phyloP scores from a whole-genome alignment of 2,329 filamentous ascomycete genomes.

The Colletotrichum sp. region DNA sequence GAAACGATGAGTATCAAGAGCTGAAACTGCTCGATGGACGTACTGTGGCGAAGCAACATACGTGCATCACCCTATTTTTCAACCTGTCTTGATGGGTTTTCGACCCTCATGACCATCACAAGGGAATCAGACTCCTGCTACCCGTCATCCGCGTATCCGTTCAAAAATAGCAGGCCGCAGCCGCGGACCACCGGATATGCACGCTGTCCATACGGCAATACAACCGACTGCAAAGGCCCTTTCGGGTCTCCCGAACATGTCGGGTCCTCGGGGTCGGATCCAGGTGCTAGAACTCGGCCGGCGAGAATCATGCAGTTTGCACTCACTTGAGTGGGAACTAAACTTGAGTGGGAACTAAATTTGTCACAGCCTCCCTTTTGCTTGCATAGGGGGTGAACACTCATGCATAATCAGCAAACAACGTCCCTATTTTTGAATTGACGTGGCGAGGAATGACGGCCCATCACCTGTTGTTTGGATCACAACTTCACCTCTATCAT shows the following conservation, averaged over 20 bases:
- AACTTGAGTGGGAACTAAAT: too few species aligned
- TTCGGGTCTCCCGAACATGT: neutral
- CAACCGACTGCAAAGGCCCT: too few species aligned
- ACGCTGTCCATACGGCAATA: neutral
- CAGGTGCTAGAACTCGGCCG: accelerated
- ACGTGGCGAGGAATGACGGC: neutral
- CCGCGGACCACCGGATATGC: neutral
- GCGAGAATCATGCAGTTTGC: accelerated
- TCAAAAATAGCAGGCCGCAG: accelerated
- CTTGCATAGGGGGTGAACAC: neutral
- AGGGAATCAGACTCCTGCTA: too few species aligned
- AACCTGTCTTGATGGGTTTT: too few species aligned
- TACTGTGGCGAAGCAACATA: too few species aligned
- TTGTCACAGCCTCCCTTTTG: neutral
- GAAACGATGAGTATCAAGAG: too few species aligned
- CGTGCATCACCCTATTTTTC: too few species aligned
- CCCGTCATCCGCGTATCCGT: neutral
- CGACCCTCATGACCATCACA: too few species aligned
- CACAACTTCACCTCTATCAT: neutral
- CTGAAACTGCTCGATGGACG: too few species aligned
- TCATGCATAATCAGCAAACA: neutral
- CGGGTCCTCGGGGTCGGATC: neutral
- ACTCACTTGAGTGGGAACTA: neutral
- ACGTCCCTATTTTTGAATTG: neutral
- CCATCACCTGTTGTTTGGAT: neutral